phyloP scores from a whole-genome alignment of 2,329 filamentous ascomycete genomes.

The Xylaria digitata region DNA sequence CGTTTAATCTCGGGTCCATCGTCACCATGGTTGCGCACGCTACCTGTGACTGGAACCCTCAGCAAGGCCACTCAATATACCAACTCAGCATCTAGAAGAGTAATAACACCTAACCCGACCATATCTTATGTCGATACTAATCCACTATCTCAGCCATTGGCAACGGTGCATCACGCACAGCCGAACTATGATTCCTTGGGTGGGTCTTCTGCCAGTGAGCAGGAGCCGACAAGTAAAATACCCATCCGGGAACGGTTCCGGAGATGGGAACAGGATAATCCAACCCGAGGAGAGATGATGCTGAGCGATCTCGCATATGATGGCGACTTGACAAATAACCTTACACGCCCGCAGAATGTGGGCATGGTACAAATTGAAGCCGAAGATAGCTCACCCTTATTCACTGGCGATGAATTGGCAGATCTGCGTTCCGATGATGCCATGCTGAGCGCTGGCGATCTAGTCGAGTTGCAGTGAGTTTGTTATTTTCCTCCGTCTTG shows the following conservation, averaged over 20 bases:
- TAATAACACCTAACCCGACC: constrained; percentile 34
- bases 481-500: neutral
- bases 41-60: constrained; percentile 29
- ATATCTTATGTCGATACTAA: constrained; percentile 30
- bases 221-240: constrained; percentile 16
- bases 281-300: constrained; percentile 40
- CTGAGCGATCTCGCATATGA: constrained; percentile 47
- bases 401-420: constrained; percentile 53
- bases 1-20: constrained; percentile 29
- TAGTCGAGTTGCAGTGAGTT: constrained; percentile 61
- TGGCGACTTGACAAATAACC: constrained; percentile 50
- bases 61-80: constrained; percentile 17
- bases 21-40: constrained; percentile 27
- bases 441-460: constrained; percentile 57
- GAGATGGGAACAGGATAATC: constrained; percentile 56
- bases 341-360: constrained; percentile 53
- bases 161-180: constrained; percentile 44
- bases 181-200: constrained; percentile 20
- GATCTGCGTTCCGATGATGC: constrained; percentile 51
- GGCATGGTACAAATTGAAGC: constrained; percentile 48
- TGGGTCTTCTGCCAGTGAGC: constrained; percentile 7
- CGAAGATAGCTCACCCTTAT: constrained; percentile 46
- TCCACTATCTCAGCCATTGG: constrained; percentile 38
- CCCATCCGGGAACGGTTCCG: constrained; percentile 57
- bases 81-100: constrained; percentile 40